Evolutionary conservation across 768 basidiomycete genomes (phyloP).

Genomic region (Infundibulicybe gibba): DNA sequence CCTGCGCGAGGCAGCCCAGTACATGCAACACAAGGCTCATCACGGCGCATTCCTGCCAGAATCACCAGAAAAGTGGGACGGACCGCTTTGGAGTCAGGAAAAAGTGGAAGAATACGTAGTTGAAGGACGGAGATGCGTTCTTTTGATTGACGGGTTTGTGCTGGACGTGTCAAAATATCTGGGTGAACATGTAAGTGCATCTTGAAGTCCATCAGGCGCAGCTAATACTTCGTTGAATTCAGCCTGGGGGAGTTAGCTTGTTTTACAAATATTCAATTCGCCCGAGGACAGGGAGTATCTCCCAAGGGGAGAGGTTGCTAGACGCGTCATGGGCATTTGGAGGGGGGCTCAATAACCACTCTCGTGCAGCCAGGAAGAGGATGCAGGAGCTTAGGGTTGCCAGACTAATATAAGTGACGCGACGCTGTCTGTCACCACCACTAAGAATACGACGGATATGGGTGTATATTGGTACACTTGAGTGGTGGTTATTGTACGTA

Average conservation of each 20-base stretch:
- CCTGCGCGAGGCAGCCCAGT: slow-evolving; percentile 38
- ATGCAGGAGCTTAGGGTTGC: slow-evolving; percentile 50
- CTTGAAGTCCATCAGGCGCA: background rate
- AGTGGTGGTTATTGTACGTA: too few species aligned
- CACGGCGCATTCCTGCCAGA: slow-evolving; percentile 12
- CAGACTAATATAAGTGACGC: slow-evolving; percentile 17
- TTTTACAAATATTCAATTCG: slow-evolving; percentile 45
- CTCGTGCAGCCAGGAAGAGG: slow-evolving; percentile 47
- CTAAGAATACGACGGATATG: too few species aligned
- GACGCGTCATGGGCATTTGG: slow-evolving; percentile 65
- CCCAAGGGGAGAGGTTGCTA: slow-evolving; percentile 18
- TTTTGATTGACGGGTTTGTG: slow-evolving; percentile 57
- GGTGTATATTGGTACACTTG: too few species aligned
- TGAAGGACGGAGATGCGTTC: slow-evolving; percentile 36
- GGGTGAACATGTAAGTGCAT: slow-evolving; percentile 51
- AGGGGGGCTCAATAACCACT: slow-evolving; percentile 73
- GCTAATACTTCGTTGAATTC: slow-evolving; percentile 1
- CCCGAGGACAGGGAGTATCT: slow-evolving; percentile 8
- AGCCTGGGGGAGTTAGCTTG: slow-evolving; percentile 64
- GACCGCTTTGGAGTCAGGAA: slow-evolving; percentile 35
- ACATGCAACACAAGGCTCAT: slow-evolving; percentile 44
- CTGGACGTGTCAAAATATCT: slow-evolving; percentile 62
- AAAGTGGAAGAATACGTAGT: slow-evolving; percentile 30
- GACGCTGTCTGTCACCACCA: too few species aligned
- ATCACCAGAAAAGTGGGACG: slow-evolving; percentile 26